Percentiles rank a stretch among this genome's conserved stretches.
phyloP scores from a whole-genome alignment of 2,329 filamentous ascomycete genomes.

The Bipolaris sorokiniana region DNA sequence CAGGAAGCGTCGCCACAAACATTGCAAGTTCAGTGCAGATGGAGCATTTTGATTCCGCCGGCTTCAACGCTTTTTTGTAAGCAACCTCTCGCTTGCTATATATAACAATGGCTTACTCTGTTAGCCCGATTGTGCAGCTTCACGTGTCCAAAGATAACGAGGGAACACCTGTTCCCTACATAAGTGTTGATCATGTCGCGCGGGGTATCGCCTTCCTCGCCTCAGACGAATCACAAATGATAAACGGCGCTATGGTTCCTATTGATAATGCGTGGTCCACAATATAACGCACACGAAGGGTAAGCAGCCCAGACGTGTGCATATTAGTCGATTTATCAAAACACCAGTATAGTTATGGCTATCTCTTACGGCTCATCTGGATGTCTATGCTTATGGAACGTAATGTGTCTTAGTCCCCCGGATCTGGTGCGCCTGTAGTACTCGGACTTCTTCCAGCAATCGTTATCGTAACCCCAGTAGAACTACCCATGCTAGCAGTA shows the following conservation, averaged over 20 bases:
- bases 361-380: background rate
- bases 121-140: slow-evolving; percentile 29
- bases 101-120: slow-evolving; percentile 6
- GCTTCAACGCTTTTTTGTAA: slow-evolving; percentile 31
- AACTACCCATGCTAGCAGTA: background rate
- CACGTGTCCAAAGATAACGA: slow-evolving; percentile 33
- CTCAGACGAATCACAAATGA: slow-evolving; percentile 35
- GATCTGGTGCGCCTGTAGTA: background rate
- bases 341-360: background rate
- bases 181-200: slow-evolving; percentile 32
- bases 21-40: slow-evolving; percentile 33
- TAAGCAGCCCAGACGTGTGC: background rate
- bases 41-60: slow-evolving; percentile 29
- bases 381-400: background rate
- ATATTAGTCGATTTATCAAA: background rate
- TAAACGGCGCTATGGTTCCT: slow-evolving; percentile 35
- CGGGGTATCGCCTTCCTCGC: slow-evolving; percentile 34
- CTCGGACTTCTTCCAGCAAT: background rate
- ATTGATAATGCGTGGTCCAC: slow-evolving; percentile 40
- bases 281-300: slow-evolving; percentile 17
- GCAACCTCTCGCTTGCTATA: background rate
- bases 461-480: background rate
- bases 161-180: slow-evolving; percentile 27
- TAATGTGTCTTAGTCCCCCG: background rate
- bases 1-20: slow-evolving; percentile 43